Evolutionary conservation across 2,329 filamentous ascomycete species (phyloP).

Genomic region (Diaporthe sp.): DNA sequence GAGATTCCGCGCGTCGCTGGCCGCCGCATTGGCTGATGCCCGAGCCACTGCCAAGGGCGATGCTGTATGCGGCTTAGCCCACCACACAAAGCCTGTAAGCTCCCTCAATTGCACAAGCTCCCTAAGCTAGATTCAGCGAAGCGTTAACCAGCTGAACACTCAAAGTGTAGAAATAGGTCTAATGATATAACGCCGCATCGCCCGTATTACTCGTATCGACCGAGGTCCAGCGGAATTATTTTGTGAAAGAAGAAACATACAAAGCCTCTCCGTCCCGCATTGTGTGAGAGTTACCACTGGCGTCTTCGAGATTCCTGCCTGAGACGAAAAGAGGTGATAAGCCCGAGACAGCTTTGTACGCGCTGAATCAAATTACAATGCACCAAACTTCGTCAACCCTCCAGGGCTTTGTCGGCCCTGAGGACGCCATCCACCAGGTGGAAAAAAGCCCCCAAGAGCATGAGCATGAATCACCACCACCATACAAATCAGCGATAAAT

Average conservation of each 20-base stretch:
- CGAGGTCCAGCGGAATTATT: not conserved
- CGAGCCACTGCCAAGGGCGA: not conserved
- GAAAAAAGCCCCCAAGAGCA: not conserved
- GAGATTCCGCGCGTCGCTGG: not conserved
- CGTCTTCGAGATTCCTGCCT: not conserved
- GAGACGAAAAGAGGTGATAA: not conserved
- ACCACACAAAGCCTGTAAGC: not conserved
- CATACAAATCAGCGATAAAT: constrained; percentile 18
- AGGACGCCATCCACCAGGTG: not conserved
- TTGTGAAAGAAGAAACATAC: not conserved
- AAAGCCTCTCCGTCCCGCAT: not conserved
- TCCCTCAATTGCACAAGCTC: not conserved
- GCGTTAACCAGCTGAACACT: not conserved
- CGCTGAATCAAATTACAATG: constrained; percentile 1
- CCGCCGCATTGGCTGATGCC: not conserved
- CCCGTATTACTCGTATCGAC: not conserved
- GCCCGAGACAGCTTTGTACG: not conserved
- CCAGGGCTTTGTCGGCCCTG: not conserved
- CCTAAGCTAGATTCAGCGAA: not conserved
- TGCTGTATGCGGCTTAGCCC: not conserved
- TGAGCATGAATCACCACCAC: constrained; percentile 10
- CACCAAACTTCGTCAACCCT: not conserved
- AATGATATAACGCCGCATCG: not conserved
- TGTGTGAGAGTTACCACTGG: not conserved
- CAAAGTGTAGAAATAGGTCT: not conserved